phyloP scores from a whole-genome alignment of 345 rosid species.

The Murraya koenigii region DNA sequence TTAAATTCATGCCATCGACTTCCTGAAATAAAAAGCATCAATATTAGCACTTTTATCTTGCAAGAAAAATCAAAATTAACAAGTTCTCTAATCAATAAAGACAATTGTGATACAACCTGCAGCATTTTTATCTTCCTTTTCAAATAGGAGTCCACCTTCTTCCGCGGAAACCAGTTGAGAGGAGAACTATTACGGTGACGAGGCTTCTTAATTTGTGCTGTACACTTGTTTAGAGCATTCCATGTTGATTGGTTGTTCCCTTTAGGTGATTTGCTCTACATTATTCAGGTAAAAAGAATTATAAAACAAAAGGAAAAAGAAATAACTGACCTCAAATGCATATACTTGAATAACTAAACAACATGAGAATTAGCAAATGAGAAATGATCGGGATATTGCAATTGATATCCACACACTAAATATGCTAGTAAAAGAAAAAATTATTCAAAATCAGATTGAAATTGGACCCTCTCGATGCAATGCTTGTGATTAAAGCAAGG shows the following conservation, averaged over 20 bases:
- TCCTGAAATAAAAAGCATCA: slow-evolving; percentile 48
- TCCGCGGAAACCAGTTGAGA: slow-evolving; percentile 80
- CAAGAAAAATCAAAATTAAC: background rate
- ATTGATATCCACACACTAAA: background rate
- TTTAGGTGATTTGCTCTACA: slow-evolving; percentile 64
- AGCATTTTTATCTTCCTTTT: slow-evolving; percentile 84
- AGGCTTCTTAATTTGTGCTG: slow-evolving; percentile 78
- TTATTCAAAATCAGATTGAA: background rate
- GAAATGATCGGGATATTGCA: background rate
- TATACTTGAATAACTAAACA: background rate
- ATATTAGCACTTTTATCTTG: background rate
- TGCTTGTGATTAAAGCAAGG: background rate
- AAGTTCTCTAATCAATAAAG: background rate
- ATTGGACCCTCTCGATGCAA: background rate
- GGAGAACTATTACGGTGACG: slow-evolving; percentile 77
- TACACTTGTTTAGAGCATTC: slow-evolving; percentile 53
- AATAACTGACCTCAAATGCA: background rate
- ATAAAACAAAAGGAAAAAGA: background rate
- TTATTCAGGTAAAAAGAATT: slow-evolving; percentile 5
- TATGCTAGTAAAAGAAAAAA: background rate
- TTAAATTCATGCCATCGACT: slow-evolving; percentile 81
- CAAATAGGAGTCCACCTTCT: slow-evolving; percentile 74
- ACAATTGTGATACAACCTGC: slow-evolving; percentile 50
- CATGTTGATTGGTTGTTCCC: slow-evolving; percentile 43
- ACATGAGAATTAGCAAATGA: background rate